These are phyloP conservation scores for Schizophyllum commune DNA, from an alignment of 1,284 basidiomycete genomes.

Conservation along the genomic window DNA sequence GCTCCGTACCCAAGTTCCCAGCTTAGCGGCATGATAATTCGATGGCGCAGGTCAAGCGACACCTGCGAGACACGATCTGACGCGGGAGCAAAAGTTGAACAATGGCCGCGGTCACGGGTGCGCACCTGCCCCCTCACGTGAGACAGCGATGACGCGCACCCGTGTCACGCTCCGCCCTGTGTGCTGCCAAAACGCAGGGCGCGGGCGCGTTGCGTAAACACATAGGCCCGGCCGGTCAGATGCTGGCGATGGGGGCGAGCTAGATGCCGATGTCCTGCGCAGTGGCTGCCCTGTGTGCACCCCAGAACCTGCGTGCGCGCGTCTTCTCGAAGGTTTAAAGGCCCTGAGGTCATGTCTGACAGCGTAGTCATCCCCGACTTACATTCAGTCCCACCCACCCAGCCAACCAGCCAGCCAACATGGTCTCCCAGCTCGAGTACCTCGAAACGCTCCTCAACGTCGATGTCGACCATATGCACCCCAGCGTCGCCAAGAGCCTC, in stretches of 20 bases:
- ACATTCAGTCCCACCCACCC: not conserved
- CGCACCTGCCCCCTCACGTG: not conserved
- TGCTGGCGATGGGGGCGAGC: not conserved
- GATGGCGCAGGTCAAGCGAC: not conserved
- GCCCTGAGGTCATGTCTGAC: not conserved
- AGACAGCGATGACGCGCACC: not conserved
- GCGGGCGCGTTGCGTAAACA: not conserved
- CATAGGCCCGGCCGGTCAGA: not conserved
- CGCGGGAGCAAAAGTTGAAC: not conserved
- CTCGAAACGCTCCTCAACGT: constrained; percentile 13
- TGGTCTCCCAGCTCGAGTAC: constrained; percentile 10
- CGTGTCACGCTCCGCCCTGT: not conserved
- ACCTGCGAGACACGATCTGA: not conserved
- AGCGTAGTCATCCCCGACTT: not conserved
- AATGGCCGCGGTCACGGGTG: not conserved
- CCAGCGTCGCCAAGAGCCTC: constrained; percentile 9
- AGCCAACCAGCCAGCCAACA: not conserved
- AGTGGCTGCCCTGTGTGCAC: not conserved
- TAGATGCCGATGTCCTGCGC: not conserved
- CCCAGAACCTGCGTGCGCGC: not conserved
- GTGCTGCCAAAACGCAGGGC: not conserved
- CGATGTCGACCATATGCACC: constrained; percentile 13
- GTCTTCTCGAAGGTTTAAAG: not conserved
- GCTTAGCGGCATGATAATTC: not conserved
- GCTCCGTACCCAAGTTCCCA: not conserved